Base-by-base conservation (phyloP, 1,284 basidiomycete genomes). In the Boletellus deceptivus region DNA sequence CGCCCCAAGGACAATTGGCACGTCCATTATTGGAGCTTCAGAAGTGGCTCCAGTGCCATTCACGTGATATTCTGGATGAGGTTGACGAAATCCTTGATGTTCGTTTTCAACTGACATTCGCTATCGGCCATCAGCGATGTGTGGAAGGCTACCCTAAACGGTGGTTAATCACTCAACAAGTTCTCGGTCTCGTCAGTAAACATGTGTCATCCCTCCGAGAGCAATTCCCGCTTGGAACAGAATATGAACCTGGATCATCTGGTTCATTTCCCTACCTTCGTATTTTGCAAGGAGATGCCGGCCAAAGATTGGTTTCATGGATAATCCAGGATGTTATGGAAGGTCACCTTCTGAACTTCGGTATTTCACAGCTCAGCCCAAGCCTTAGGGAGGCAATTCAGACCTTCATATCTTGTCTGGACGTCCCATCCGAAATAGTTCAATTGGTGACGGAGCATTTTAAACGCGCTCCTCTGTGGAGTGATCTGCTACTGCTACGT, bases 61-160 rank as follows among this genome's bases (percentile, higher is more conserved):
- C 69, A 7, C 67, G 76, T 17, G 78, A 80, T 45, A 65, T 82
- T 24, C 55, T 80, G 5, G 79, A 82, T 41, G 78, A 80, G 54
- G 78, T 78, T 54, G 78, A 80, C 48, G 79, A 81, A 49, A 69
- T 82, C 24, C 67, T 80, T 6, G 72, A 73, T 41, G 71, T 75
- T 34, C 68, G 70, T 0, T 81, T 75, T 46, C 78, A 80, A 39
- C 61, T 82, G 7, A 64, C 80, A 0, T 81, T 81, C 48, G 75
- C 78, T 0, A 60, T 74, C 5, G 76, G 75, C 13, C 43, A 59
- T 5, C 75, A 76, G 45, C 56, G 49, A 27, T 59, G 70, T 3
- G 50, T 79, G n/a, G 73, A 80, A 31, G 70, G 70, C 29, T 68
- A 68, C 37, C 16, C 39, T 2, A 25, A 27, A 7, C 39, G 39